Evolutionary conservation across 257 asterid species (phyloP).

Genomic region (Dorcoceras hygrometricum): DNA sequence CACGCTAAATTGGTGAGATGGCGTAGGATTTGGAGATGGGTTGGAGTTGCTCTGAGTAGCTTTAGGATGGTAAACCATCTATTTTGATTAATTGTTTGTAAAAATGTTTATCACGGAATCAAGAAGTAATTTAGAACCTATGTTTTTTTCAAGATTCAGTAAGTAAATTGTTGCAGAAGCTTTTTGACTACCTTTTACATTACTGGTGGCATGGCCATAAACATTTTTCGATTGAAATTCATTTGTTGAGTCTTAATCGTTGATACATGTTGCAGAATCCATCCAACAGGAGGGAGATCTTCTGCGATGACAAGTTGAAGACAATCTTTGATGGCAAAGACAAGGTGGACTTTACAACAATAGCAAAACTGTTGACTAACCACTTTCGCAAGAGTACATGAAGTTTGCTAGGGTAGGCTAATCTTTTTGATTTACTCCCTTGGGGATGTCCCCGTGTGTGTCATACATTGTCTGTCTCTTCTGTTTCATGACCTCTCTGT

Average conservation of each 20-base stretch:
- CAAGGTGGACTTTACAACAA: slow-evolving; percentile 47
- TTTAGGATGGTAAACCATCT: background rate
- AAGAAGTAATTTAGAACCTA: no score
- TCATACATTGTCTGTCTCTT: background rate
- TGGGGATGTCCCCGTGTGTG: background rate
- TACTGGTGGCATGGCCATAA: background rate
- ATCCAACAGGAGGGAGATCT: slow-evolving; percentile 54
- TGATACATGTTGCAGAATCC: slow-evolving; percentile 44
- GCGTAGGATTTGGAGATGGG: no score
- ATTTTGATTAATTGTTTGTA: background rate
- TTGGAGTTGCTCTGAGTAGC: background rate
- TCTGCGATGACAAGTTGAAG: slow-evolving; percentile 59
- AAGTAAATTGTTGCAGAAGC: background rate
- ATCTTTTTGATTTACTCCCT: slow-evolving; percentile 6
- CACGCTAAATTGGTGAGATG: no score
- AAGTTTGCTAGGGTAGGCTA: slow-evolving; percentile 14
- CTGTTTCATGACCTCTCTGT: background rate
- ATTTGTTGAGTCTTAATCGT: background rate
- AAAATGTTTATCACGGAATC: background rate
- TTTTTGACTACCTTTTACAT: slow-evolving; percentile 1
- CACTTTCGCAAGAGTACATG: slow-evolving; percentile 49
- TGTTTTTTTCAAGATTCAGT: background rate
- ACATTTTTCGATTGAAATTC: background rate
- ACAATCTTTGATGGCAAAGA: slow-evolving; percentile 55
- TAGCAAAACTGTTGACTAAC: slow-evolving; percentile 44